Conservation (phyloP, 2,329 filamentous ascomycete genomes). For the Phialophora expanda region DNA sequence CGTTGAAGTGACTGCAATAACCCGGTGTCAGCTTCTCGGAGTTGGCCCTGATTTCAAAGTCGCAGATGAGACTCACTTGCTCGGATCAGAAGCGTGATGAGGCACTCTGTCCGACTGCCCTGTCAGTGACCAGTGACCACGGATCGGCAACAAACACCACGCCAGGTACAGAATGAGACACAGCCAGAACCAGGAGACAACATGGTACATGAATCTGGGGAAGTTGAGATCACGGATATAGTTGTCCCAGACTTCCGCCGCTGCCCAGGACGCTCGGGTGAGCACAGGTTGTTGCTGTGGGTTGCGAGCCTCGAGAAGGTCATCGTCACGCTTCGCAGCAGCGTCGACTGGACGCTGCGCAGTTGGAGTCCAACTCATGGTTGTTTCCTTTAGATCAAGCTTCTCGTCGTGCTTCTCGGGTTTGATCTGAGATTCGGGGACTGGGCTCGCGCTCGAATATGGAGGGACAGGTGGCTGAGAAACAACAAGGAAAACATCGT, state of each 20-base stretch:
- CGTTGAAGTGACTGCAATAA: slow-evolving; percentile 43
- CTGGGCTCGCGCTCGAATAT: neutral
- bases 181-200: slow-evolving; percentile 23
- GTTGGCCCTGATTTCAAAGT: neutral
- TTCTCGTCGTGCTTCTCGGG: neutral
- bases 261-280: slow-evolving; percentile 10
- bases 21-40: neutral
- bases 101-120: slow-evolving; percentile 24
- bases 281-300: neutral
- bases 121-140: slow-evolving; percentile 19
- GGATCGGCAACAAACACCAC: slow-evolving; percentile 29
- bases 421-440: neutral
- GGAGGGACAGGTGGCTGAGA: neutral
- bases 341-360: neutral
- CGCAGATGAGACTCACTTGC: slow-evolving; percentile 24
- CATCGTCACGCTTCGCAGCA: slow-evolving; percentile 1
- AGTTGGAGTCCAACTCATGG: neutral
- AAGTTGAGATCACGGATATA: slow-evolving; percentile 26
- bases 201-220: slow-evolving; percentile 28
- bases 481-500: neutral
- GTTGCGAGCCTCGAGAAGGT: neutral
- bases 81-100: slow-evolving; percentile 19
- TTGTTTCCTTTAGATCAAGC: neutral
- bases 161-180: slow-evolving; percentile 27
- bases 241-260: slow-evolving; percentile 21